Evolutionary conservation across 805 yeast species (phyloP).

Genomic region (Ogataea populi-albae): DNA sequence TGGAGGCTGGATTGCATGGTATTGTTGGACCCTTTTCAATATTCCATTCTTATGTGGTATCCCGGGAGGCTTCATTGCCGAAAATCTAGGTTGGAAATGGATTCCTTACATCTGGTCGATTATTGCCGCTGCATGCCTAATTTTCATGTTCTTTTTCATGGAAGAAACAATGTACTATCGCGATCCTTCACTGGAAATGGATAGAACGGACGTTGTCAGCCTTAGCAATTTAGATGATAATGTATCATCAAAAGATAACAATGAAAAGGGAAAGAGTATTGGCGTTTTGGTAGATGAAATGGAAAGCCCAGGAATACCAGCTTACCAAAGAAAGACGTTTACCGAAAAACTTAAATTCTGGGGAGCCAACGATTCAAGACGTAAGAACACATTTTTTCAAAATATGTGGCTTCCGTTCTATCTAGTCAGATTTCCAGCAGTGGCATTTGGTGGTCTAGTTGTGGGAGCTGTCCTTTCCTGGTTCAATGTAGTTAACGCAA

Average conservation of each 20-base stretch:
- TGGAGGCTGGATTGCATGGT: conserved; percentile 35
- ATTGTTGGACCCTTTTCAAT: conserved; percentile 32
- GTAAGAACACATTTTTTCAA: conserved; percentile 34
- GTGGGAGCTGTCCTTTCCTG: conserved; percentile 47
- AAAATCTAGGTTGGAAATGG: conserved; percentile 15
- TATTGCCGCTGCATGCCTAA: conserved; percentile 51
- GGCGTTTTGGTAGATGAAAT: conserved; percentile 20
- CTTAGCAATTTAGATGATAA: conserved; percentile 1
- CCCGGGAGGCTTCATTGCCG: conserved; percentile 24
- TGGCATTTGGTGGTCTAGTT: conserved; percentile 41
- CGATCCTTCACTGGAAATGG: conserved; percentile 16
- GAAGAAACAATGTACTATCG: conserved; percentile 58
- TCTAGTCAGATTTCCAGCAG: conserved; percentile 35
- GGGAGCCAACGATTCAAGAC: conserved; percentile 36
- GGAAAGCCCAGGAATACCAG: conserved; percentile 1
- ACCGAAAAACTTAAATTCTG: conserved; percentile 32
- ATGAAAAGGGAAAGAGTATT: conserved; percentile 17
- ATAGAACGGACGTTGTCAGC: conserved; percentile 15
- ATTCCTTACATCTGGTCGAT: conserved; percentile 43
- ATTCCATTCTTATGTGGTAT: conserved; percentile 31
- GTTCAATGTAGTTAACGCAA: conserved; percentile 38
- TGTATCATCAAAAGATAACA: conserved; percentile 2
- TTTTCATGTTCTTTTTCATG: conserved; percentile 52
- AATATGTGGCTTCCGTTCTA: conserved; percentile 37
- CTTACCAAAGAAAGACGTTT: conserved; percentile 25